Evolutionary conservation across 805 yeast genomes (phyloP).

Genomic region (Candida nitratophila): DNA sequence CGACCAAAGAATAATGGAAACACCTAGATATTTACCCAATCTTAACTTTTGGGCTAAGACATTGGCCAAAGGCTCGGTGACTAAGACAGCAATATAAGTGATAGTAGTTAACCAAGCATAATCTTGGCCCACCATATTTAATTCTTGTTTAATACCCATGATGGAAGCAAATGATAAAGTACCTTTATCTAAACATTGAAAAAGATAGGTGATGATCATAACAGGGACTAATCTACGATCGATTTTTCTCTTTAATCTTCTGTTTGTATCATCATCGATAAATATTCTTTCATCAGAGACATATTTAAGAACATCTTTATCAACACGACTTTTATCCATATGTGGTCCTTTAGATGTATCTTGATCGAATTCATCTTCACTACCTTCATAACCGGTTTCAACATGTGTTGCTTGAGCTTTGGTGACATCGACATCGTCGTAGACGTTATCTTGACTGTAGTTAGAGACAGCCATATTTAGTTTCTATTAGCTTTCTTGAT

Average conservation of each 20-base stretch:
- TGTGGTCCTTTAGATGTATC: background rate
- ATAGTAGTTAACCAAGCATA: slow-evolving; percentile 49
- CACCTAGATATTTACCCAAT: slow-evolving; percentile 28
- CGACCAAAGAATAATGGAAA: slow-evolving; percentile 39
- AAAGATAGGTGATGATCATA: slow-evolving; percentile 34
- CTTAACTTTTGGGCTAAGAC: slow-evolving; percentile 28
- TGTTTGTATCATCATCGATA: slow-evolving; percentile 2
- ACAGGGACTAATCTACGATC: slow-evolving; percentile 43
- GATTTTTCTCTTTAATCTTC: slow-evolving; percentile 30
- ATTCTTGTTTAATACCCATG: slow-evolving; percentile 31
- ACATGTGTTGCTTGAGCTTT: background rate
- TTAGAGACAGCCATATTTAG: background rate
- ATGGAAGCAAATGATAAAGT: slow-evolving; percentile 34
- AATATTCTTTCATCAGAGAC: slow-evolving; percentile 1
- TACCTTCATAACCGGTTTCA: background rate
- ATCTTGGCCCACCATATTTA: slow-evolving; percentile 29
- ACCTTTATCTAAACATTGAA: slow-evolving; percentile 27
- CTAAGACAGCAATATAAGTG: slow-evolving; percentile 44
- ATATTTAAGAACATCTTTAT: slow-evolving; percentile 3
- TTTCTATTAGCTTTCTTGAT: too few relatives aligned
- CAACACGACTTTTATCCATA: slow-evolving; percentile 1
- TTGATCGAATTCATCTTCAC: background rate
- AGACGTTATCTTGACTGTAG: background rate
- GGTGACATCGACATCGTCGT: background rate
- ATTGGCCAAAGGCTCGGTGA: slow-evolving; percentile 37